Base-by-base conservation (phyloP, 306 rosid genomes). In the Herpetospermum pedunculosum region DNA sequence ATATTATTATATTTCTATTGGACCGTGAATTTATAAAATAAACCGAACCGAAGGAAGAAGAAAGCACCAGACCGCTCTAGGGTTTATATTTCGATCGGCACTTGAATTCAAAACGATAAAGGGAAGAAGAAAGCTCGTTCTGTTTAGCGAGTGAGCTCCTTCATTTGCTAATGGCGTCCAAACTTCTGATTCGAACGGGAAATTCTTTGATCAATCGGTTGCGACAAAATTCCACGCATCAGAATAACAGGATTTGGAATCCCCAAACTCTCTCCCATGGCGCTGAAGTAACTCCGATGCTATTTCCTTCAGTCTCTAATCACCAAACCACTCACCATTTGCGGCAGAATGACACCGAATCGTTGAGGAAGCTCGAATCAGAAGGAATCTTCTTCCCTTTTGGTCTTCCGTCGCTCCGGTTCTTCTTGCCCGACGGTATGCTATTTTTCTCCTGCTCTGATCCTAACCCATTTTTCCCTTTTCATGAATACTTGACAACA, bases 381-480 rank as follows among this genome's bases (percentile, higher is more conserved):
- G 81, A 78, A 58, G 86, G 85, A 0, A 71, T 85, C 52, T 15
- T 81, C 28, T 85, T 91, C 78, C 98, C 95, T 1, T 85, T 84
- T 58, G 97, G 98, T 30, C 82, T 89, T 47, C 96, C 97, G 32
- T 87, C 84, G 80, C 90, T 94, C 72, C 80, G 79, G 3, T 85
- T 91, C 84, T 91, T 89, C 88, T 84, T 89, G 62, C 98, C 98
- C 6, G 84, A 89, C 18, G 96, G 97, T 94, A 86, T 79, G 76
- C 34, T 38, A 21, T 26, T 76, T 15, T 9, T 44, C 2, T 72
- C 59, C 30, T 21, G 5, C 52, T 67, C 50, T 40, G 49, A n/a
- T n/a, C n/a, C n/a, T n/a, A n/a, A n/a, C n/a, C n/a, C n/a, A n/a
- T n/a, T n/a, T n/a, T n/a, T n/a, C n/a, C n/a, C n/a, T n/a, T n/a